phyloP scores from a whole-genome alignment of 352 stramenopile genomes.

The Globisporangium alternatum region DNA sequence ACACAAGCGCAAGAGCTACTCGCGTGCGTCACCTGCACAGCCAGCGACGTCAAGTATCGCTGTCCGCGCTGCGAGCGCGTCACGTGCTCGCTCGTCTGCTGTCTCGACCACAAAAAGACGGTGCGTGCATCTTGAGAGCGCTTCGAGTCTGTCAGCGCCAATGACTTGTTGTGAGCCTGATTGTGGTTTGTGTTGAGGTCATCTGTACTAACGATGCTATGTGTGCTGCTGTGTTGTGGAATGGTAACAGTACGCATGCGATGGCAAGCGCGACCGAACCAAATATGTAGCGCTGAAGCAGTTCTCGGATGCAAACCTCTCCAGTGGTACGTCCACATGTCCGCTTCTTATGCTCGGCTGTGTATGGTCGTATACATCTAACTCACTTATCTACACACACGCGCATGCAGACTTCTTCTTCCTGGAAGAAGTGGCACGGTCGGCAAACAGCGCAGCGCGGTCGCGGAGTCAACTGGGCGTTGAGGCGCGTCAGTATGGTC shows the following conservation, averaged over 20 bases:
- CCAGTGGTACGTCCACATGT: constrained; percentile 41
- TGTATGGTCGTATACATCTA: background rate
- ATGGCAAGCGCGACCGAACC: constrained; percentile 80
- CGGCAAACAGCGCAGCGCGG: constrained; percentile 42
- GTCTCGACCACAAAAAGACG: constrained; percentile 77
- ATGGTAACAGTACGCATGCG: constrained; percentile 58
- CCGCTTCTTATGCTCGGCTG: background rate
- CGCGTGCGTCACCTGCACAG: constrained; percentile 47
- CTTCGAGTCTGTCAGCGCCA: background rate
- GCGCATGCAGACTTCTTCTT: constrained; percentile 64
- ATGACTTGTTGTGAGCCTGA: background rate
- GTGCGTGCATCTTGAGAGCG: constrained; percentile 12
- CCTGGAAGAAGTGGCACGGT: constrained; percentile 65
- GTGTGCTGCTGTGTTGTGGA: background rate
- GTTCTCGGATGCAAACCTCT: constrained; percentile 76
- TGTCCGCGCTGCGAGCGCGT: constrained; percentile 82
- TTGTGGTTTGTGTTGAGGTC: no score
- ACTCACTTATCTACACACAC: background rate
- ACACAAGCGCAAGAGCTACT: constrained; percentile 11
- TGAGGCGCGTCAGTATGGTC: constrained; percentile 25
- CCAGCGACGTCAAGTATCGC: constrained; percentile 73
- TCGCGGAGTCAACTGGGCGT: constrained; percentile 40
- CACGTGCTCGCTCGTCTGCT: constrained; percentile 80
- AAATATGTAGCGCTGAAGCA: constrained; percentile 72
- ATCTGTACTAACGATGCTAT: background rate